Evolutionary conservation across 2,329 filamentous ascomycete species (phyloP), one percentile per base, ranked within the genome.

Genomic region (Rhynchosporium graminicola): DNA sequence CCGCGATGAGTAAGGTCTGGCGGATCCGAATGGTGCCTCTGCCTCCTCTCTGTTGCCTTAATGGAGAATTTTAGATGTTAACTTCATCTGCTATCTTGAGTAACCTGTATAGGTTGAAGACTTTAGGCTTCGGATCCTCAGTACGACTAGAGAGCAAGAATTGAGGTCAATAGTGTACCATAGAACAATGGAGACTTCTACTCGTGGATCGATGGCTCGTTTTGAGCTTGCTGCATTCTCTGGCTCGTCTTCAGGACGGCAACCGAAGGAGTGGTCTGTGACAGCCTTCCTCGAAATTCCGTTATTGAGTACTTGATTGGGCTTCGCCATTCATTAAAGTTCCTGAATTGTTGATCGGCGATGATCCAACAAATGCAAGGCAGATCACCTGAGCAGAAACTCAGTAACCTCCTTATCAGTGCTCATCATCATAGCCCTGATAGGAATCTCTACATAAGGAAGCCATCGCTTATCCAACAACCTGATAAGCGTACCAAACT

Each of bases 361-460:
- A 26, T 36, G 33, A 46, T 20, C 4, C n/a, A 46, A 8, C 43
- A n/a, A 15, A 26, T 29, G 20, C 12, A n/a, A 45, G 7, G n/a
- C 6, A 15, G 13, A 40, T 59, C 61, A 64, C 36, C 28, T 40
- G 8, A 68, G 57, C 57, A 68, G 54, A 28, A 68, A 43, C 31
- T 54, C 57, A 33, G 43, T 60, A 12, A 67, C 63, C 3, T 67
- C 66, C 9, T 61, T 48, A 12, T 54, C 45, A 38, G 59, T 60
- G 5, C 42, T 56, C 38, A 62, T 61, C 42, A 12, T 50, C 33
- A 60, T 48, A 6, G 61, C 65, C 29, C 58, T 46, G 8, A 65
- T 31, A 7, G 67, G 67, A 12, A 68, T 59, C 9, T 59, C 50
- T 26, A 69, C 43, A 43, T 65, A 66, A 20, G 46, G 33, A 9